A percentile compares a stretch with the other conserved stretches of the same genome.
Evolutionary conservation across 169 alveolate genomes (phyloP).

Genomic region (Cryptosporidium parvum): DNA sequence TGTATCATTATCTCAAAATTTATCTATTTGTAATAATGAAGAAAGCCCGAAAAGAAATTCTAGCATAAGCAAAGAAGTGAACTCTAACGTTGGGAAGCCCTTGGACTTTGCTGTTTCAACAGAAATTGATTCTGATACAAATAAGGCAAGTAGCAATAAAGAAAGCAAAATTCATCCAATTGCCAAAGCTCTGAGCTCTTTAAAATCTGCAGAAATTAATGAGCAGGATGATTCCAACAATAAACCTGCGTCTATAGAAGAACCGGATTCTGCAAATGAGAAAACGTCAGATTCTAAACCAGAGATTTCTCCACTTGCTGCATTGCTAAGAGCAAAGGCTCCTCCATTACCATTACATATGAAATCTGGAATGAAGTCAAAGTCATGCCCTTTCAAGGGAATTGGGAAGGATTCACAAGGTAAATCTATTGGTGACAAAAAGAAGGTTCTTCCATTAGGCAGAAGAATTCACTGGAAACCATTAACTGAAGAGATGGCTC

Average conservation of each 20-base stretch:
- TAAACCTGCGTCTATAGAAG: neutral
- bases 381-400: slow-evolving; percentile 28
- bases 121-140: neutral
- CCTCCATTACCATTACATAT: slow-evolving; percentile 62
- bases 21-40: slow-evolving; percentile 1
- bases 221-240: neutral
- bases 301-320: neutral
- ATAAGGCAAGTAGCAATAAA: neutral
- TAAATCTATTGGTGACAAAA: neutral
- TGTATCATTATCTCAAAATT: slow-evolving; percentile 21
- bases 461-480: slow-evolving; percentile 81
- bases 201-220: neutral
- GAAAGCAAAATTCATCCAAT: neutral
- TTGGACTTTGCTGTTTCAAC: neutral
- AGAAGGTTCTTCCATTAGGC: slow-evolving; percentile 76
- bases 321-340: slow-evolving; percentile 59
- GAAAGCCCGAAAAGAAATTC: neutral
- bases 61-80: neutral
- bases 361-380: slow-evolving; percentile 46
- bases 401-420: slow-evolving; percentile 1
- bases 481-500: slow-evolving; percentile 71
- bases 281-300: slow-evolving; percentile 13
- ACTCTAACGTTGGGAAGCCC: neutral
- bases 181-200: neutral
- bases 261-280: neutral